Percentiles rank a stretch among this genome's conserved stretches.
These are phyloP conservation scores for Moringa oleifera DNA, from an alignment of 345 rosid species.

Conservation along the genomic window DNA sequence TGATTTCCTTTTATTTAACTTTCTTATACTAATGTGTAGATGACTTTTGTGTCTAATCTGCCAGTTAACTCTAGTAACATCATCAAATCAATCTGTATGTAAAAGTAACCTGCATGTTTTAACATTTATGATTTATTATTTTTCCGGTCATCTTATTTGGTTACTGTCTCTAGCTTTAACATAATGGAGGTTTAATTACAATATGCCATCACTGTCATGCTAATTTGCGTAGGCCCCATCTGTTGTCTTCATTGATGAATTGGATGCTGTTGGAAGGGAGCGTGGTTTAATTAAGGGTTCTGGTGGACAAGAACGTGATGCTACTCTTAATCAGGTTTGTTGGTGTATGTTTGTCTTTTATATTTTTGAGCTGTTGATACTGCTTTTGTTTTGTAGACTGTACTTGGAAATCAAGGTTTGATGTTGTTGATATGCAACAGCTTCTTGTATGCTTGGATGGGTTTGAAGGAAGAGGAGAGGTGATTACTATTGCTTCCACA, in stretches of 20 bases:
- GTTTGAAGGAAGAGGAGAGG: slow-evolving; percentile 96
- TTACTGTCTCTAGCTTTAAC: too few relatives aligned
- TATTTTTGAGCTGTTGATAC: neutral
- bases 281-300: slow-evolving; percentile 95
- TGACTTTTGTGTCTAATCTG: neutral
- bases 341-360: neutral
- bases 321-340: slow-evolving; percentile 93
- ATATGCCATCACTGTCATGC: neutral
- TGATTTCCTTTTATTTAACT: slow-evolving; percentile 3
- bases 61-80: neutral
- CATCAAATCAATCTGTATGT: slow-evolving; percentile 1
- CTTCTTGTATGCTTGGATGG: slow-evolving; percentile 94
- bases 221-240: slow-evolving; percentile 65
- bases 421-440: slow-evolving; percentile 33
- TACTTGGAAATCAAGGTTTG: neutral
- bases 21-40: neutral
- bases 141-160: too few relatives aligned
- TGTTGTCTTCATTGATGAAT: slow-evolving; percentile 85
- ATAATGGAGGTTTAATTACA: neutral
- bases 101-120: neutral
- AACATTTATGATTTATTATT: too few relatives aligned
- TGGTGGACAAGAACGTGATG: slow-evolving; percentile 98
- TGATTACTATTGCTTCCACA: slow-evolving; percentile 92
- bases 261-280: slow-evolving; percentile 97
- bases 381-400: neutral